Percentiles rank a stretch among this genome's conserved stretches.
These are phyloP conservation scores for Candida maris DNA, from an alignment of 805 yeast genomes.

Conservation along the genomic window DNA sequence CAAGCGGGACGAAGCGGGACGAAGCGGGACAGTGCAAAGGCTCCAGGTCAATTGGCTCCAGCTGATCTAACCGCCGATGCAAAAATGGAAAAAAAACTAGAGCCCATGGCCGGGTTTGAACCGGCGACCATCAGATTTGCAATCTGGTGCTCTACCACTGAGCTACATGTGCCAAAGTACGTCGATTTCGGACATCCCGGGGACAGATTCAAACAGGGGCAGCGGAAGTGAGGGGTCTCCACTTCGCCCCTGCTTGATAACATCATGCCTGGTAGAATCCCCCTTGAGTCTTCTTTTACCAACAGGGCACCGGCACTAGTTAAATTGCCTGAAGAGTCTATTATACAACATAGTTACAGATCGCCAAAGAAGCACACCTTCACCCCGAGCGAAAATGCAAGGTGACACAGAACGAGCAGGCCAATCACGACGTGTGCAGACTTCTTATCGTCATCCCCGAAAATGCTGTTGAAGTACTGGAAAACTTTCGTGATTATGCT, in stretches of 20 bases:
- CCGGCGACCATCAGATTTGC: conserved; percentile 98
- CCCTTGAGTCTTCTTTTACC: too few species aligned
- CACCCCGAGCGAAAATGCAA: conserved; percentile 58
- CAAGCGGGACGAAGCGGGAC: conserved; percentile 3
- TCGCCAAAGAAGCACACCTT: conserved; percentile 57
- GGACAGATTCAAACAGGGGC: too few species aligned
- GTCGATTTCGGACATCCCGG: not conserved
- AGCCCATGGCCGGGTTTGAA: conserved; percentile 94
- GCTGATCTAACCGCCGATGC: too few species aligned
- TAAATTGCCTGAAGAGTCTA: too few species aligned
- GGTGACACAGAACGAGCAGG: conserved; percentile 46
- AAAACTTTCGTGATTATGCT: conserved; percentile 46
- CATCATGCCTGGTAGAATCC: too few species aligned
- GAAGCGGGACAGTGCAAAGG: conserved; percentile 7
- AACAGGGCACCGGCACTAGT: too few species aligned
- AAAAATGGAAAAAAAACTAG: conserved; percentile 7
- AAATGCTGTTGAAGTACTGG: conserved; percentile 36
- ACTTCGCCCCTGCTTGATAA: too few species aligned
- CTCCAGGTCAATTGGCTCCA: too few species aligned
- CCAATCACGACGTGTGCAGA: conserved; percentile 36
- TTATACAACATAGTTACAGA: too few species aligned
- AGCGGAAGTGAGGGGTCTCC: too few species aligned
- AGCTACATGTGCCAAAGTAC: conserved; percentile 52
- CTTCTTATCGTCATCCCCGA: conserved; percentile 36
- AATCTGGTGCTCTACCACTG: conserved; percentile 99